Conservation (phyloP, 2,329 filamentous ascomycete genomes). For the Tolypocladium ovalisporum region DNA sequence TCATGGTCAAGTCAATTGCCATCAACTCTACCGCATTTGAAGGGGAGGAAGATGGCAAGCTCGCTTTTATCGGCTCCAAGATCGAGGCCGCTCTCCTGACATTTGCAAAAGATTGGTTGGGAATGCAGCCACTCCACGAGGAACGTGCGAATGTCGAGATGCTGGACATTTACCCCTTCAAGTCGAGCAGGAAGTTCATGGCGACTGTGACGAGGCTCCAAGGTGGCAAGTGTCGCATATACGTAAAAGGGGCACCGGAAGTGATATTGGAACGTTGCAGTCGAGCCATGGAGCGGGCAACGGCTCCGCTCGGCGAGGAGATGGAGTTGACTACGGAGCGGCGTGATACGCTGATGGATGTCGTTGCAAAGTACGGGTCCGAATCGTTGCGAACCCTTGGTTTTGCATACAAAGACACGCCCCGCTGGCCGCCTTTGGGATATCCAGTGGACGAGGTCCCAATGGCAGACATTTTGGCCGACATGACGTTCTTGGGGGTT, state of each 20-base stretch:
- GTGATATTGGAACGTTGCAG: constrained; percentile 33
- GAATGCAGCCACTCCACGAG: constrained; percentile 32
- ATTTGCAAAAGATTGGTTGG: constrained; percentile 35
- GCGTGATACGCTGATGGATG: constrained; percentile 7
- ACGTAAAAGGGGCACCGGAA: constrained; percentile 46
- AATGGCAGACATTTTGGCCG: constrained; percentile 22
- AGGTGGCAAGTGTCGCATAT: constrained; percentile 29
- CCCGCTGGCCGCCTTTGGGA: constrained; percentile 55
- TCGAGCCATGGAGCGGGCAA: not conserved
- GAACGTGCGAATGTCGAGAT: constrained; percentile 31
- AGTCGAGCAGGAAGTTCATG: constrained; percentile 43
- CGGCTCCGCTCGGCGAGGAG: constrained; percentile 12
- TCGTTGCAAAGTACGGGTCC: constrained; percentile 47
- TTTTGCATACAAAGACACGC: constrained; percentile 62
- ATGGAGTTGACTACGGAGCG: constrained; percentile 19
- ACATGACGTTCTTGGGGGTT: constrained; percentile 62
- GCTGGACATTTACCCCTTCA: constrained; percentile 39
- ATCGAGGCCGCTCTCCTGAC: constrained; percentile 42
- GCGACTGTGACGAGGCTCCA: constrained; percentile 37
- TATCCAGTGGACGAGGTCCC: not conserved
- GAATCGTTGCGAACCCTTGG: constrained; percentile 66
- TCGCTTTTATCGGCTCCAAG: constrained; percentile 40
- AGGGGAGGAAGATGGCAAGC: constrained; percentile 27
- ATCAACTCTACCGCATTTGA: constrained; percentile 50
- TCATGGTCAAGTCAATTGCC: constrained; percentile 30